A percentile compares a stretch with the other conserved stretches of the same genome.
Conservation (phyloP, 139 green algal genomes). For the Micractinium sp. region DNA sequence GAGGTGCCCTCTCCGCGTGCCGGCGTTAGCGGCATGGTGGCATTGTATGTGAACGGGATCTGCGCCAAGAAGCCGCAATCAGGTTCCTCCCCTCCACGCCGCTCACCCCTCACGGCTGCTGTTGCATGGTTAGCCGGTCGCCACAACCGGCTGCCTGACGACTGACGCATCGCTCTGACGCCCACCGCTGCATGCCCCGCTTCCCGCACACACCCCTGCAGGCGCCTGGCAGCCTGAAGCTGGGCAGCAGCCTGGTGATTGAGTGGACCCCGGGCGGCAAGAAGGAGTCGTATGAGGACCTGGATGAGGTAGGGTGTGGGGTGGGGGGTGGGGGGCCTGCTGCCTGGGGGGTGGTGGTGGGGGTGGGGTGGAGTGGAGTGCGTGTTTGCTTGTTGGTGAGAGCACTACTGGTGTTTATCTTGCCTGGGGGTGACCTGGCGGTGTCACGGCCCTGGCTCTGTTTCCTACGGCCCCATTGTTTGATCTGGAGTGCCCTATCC, state of each 20-base stretch:
- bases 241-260: slow-evolving; percentile 12
- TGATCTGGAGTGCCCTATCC: too few species aligned
- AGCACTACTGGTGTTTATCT: not conserved
- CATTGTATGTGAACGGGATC: too few species aligned
- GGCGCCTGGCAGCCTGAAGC: slow-evolving; percentile 10
- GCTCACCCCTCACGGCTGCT: too few species aligned
- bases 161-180: not conserved
- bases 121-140: too few species aligned
- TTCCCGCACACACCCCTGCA: too few species aligned
- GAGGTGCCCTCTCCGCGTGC: too few species aligned
- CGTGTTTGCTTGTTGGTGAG: not conserved
- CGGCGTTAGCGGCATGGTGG: too few species aligned
- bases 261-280: not conserved
- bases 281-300: slow-evolving; percentile 73
- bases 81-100: too few species aligned
- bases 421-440: not conserved
- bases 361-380: not conserved
- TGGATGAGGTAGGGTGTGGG: slow-evolving; percentile 66
- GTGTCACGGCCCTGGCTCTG: too few species aligned
- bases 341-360: not conserved
- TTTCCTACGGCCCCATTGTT: too few species aligned
- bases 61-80: too few species aligned
- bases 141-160: too few species aligned
- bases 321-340: not conserved
- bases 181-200: not conserved